phyloP scores from a whole-genome alignment of 2,329 filamentous ascomycete genomes.

The Xylariales sp. region DNA sequence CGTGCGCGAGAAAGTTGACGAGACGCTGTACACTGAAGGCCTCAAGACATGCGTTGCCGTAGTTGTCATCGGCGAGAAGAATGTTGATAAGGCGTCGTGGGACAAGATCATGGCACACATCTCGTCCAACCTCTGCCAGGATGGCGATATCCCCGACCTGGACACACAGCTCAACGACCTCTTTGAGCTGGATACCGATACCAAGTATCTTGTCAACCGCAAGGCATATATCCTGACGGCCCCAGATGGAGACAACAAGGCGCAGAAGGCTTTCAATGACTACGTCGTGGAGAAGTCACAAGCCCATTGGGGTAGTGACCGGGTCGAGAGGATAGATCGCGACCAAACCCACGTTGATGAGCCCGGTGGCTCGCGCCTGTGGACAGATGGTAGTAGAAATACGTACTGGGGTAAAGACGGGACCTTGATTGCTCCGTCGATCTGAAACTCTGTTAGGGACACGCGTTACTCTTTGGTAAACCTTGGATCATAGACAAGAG shows the following conservation, averaged over 20 bases:
- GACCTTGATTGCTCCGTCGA: background rate
- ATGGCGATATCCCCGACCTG: slow-evolving; percentile 1
- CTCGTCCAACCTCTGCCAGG: slow-evolving; percentile 1
- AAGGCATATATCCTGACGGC: slow-evolving; percentile 1
- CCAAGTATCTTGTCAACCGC: slow-evolving; percentile 2
- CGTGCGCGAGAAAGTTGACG: slow-evolving; percentile 3
- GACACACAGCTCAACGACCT: slow-evolving; percentile 1
- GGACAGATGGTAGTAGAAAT: slow-evolving; percentile 2
- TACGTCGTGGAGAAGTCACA: background rate
- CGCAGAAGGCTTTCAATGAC: slow-evolving; percentile 1
- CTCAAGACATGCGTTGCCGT: background rate
- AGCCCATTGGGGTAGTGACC: background rate
- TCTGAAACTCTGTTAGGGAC: background rate
- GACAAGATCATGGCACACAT: slow-evolving; percentile 5
- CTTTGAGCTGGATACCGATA: slow-evolving; percentile 1
- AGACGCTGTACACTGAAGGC: slow-evolving; percentile 2
- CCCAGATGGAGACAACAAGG: background rate
- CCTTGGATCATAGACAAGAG: too few species aligned
- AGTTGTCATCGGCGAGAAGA: background rate
- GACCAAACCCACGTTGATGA: background rate
- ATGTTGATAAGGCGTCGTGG: slow-evolving; percentile 1
- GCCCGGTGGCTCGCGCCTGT: slow-evolving; percentile 1
- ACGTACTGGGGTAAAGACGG: slow-evolving; percentile 2
- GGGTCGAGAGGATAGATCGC: background rate
- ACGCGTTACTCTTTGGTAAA: too few species aligned